Base-by-base conservation (phyloP, 2,329 filamentous ascomycete species). In the Metarhizium rileyi region DNA sequence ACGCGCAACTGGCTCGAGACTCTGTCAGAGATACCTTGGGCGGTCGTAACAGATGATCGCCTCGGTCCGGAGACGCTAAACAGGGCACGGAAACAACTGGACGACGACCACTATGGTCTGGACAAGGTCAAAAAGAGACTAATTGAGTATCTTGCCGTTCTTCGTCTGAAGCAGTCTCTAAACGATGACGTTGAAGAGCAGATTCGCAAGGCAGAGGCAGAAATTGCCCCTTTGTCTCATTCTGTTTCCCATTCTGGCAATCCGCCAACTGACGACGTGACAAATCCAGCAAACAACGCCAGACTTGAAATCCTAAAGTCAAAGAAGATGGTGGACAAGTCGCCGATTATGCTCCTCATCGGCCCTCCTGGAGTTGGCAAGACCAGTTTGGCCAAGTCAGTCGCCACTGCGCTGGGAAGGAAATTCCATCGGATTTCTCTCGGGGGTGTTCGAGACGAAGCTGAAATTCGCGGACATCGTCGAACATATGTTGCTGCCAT, bases 401-500 rank as follows among this genome's bases (percentile, higher is more conserved):
- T 98, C 23, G 93, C 93, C 2, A 87, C 87, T 16, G 90, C 93
- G 1, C 76, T 98, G 10, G 91, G 91, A 16, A 83, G 93, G 55
- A 95, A 96, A 66, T 98, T 98, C 66, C 91, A 98, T 67, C 83
- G 93, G 43, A 96, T 98, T 59, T 97, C 93, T 3, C 82, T 98
- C 4, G 93, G 93, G 53, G 93, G 93, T 58, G 91, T 98, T 3
- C 78, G 93, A 49, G 93, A 98, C 61, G 93, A 98, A 66, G 93
- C 93, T 16, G 93, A 98, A 70, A 97, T 98, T 52, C 81, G 93
- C 52, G 93, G 93, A 9, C 93, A 98, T 67, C 80, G 93, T 50
- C 79, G 93, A 58, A 98, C 93, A 0, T 98, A 98, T 63, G 93
- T 98, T 51, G 93, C 93, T 22, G 93, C 93, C n/a, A 96, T 98